A percentile compares a stretch with the other conserved stretches of the same genome.
Evolutionary conservation across 768 basidiomycete species (phyloP).

Genomic region (Macrolepiota dolichaula): DNA sequence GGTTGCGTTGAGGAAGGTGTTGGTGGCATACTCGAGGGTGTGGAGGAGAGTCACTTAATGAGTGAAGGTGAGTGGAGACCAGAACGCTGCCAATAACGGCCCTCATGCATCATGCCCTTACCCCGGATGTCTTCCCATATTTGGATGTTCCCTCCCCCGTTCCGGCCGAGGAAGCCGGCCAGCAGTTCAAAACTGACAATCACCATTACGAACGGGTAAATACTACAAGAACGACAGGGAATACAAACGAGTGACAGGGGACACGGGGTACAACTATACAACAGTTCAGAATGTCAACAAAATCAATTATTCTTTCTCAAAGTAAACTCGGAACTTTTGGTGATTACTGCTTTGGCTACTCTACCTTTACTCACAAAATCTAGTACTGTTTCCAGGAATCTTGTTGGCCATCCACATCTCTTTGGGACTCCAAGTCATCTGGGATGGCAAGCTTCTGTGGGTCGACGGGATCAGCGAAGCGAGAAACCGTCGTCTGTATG

Average conservation of each 20-base stretch:
- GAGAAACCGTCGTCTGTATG: slow-evolving; percentile 6
- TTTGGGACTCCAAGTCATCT: background rate
- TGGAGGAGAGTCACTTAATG: background rate
- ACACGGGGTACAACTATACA: background rate
- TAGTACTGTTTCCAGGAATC: slow-evolving; percentile 1
- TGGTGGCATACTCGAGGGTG: slow-evolving; percentile 26
- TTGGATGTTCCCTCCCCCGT: background rate
- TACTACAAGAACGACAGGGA: background rate
- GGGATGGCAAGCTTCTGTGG: background rate
- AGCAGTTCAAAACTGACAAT: background rate
- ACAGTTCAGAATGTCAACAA: background rate
- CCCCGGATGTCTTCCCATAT: slow-evolving; percentile 1
- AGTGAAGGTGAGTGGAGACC: background rate
- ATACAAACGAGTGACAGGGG: background rate
- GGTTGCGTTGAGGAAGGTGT: slow-evolving; percentile 31
- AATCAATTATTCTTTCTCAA: background rate
- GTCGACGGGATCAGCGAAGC: background rate
- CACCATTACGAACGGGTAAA: background rate
- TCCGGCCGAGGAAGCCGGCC: background rate
- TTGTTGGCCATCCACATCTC: background rate
- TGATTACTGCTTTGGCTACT: background rate
- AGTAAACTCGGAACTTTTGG: background rate
- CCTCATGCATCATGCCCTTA: background rate
- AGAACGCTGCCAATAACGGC: background rate
- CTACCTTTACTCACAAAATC: background rate